Percentiles rank a stretch among this genome's conserved stretches.
Evolutionary conservation across 176 grass and related monocot genomes (phyloP).

Genomic region (Tillandsia fasciculata): DNA sequence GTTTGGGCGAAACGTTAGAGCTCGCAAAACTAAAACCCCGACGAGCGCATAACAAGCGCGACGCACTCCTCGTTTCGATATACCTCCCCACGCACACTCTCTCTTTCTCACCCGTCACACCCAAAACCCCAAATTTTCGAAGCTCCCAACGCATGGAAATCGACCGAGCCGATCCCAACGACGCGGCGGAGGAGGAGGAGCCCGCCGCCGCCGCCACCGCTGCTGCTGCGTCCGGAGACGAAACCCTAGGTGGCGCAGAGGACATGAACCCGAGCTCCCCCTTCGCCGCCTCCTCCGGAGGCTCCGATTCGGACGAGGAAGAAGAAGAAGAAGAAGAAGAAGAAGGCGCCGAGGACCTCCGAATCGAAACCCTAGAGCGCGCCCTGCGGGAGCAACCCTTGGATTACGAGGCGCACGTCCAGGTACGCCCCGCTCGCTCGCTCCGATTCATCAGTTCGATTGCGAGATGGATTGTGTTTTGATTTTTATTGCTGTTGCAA

Average conservation of each 20-base stretch:
- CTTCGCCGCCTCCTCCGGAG: background rate
- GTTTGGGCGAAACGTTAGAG: background rate
- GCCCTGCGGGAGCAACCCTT: conserved; percentile 50
- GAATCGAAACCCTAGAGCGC: conserved; percentile 62
- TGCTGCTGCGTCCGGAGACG: conserved; percentile 9
- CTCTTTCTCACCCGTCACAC: too few relatives aligned
- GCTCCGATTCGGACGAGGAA: conserved; percentile 4
- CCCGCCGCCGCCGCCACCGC: background rate
- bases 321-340: conserved; percentile 40
- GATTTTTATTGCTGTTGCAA: too few relatives aligned
- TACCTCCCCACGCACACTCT: too few relatives aligned
- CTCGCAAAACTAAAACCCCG: too few relatives aligned
- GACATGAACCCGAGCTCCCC: conserved; percentile 13
- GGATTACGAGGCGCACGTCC: conserved; percentile 59
- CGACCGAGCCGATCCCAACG: conserved; percentile 21
- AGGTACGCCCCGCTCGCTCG: conserved; percentile 33
- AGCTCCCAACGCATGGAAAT: conserved; percentile 19
- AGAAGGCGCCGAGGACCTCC: conserved; percentile 40
- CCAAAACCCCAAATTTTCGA: too few relatives aligned
- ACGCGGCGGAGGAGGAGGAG: background rate
- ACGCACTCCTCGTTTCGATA: too few relatives aligned
- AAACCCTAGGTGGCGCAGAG: conserved; percentile 24
- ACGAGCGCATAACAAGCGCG: too few relatives aligned
- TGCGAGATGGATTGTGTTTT: background rate
- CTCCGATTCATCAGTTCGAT: conserved; percentile 13